Evolutionary conservation across 345 rosid genomes (phyloP), one percentile per base, ranked within the genome.

Genomic region (Sapria himalayana): DNA sequence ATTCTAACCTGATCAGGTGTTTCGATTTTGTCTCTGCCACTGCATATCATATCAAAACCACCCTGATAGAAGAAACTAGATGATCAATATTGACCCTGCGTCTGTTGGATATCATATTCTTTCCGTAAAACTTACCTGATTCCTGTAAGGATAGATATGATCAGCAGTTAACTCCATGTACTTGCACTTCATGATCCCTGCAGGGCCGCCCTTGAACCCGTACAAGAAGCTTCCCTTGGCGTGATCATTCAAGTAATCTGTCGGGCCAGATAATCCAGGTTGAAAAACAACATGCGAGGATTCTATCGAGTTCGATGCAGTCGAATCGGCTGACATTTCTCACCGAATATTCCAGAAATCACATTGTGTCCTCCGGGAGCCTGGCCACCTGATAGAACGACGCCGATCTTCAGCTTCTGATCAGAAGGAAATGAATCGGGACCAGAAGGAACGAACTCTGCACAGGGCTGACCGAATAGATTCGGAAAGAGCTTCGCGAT

Each of bases 351-450:
- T 45, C 95, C 95, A 29, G 70, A 78, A 13, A 91, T 84, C 29
- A 91, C 99, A 67, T 91, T 91, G 72, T 84, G 95, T 8, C 99
- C 99, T 36, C 99, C 99, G 6, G 95, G 99, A 9, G 99, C 95
- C 57, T 91, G 99, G 25, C 99, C 99, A 23, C 98, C 98, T 0
- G 98, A 89, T 41, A 89, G 52, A 42, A 89, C 98, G 37, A 82
- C 92, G 20, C 95, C 98, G 9, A 89, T 76, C 74, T 79, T 89
- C 57, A 82, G 39, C 56, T 72, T 74, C 61, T 54, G 67, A 37
- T 38, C 64, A 0, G 79, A 50, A 11, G 37, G 24, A 56, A 63
- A 17, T 0, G 71, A 15, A 29, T 52, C 40, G 5, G 57, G 32
- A 22, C 29, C 57, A 33, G 53, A 48, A 7, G 93, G 86, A 43